Evolutionary conservation across 192 early-diverging fungal species (phyloP).

Genomic region (Podila epicladia): DNA sequence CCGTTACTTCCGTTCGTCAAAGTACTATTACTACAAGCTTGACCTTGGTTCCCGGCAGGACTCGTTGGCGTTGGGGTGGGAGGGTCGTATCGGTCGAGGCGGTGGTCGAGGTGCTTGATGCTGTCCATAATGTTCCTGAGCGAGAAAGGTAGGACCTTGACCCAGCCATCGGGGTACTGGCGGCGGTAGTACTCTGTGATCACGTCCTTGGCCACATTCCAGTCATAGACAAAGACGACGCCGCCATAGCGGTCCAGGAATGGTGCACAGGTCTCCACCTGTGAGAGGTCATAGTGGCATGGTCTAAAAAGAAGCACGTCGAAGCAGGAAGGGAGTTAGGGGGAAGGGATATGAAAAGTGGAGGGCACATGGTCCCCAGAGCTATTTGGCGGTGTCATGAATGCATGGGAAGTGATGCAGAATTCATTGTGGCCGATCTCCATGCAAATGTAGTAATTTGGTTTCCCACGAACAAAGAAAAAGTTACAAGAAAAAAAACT

Average conservation of each 20-base stretch:
- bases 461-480: too few species aligned
- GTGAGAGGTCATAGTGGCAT: slow-evolving; percentile 50
- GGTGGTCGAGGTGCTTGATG: slow-evolving; percentile 45
- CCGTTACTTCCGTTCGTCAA: too few species aligned
- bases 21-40: too few species aligned
- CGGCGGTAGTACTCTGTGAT: slow-evolving; percentile 49
- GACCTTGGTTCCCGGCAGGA: too few species aligned
- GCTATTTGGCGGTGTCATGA: too few species aligned
- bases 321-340: background rate
- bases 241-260: slow-evolving; percentile 51
- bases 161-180: slow-evolving; percentile 47
- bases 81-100: slow-evolving; percentile 19
- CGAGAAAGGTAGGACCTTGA: slow-evolving; percentile 50
- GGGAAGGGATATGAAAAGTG: background rate
- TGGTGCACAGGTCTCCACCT: slow-evolving; percentile 50
- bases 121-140: slow-evolving; percentile 38
- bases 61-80: background rate
- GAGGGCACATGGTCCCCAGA: background rate
- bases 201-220: slow-evolving; percentile 49
- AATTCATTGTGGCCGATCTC: too few species aligned
- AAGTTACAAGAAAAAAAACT: background rate
- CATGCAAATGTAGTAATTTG: too few species aligned
- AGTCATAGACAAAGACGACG: slow-evolving; percentile 52
- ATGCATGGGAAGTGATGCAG: too few species aligned
- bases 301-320: slow-evolving; percentile 20